These are phyloP conservation scores for Populus simonii DNA, from an alignment of 345 rosid species.

Conservation along the genomic window DNA sequence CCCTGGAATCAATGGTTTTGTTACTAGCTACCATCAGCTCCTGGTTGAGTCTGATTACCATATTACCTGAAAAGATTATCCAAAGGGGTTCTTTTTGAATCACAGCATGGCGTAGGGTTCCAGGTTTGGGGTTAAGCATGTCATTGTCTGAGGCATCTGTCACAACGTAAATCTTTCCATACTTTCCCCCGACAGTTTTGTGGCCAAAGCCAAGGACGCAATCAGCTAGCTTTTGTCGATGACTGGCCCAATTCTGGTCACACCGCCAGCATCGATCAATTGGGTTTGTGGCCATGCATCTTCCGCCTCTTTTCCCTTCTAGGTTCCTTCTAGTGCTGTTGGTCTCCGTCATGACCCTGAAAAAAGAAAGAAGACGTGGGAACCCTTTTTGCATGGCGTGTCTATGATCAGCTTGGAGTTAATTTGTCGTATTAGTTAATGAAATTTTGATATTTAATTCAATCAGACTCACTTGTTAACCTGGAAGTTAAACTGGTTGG, in stretches of 20 bases:
- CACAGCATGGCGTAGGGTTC: slow-evolving; percentile 74
- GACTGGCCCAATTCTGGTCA: slow-evolving; percentile 49
- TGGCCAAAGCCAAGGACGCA: slow-evolving; percentile 73
- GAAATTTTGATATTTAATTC: background rate
- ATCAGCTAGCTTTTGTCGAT: slow-evolving; percentile 50
- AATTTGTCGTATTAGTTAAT: too few species aligned
- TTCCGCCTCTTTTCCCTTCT: slow-evolving; percentile 8
- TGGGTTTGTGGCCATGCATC: slow-evolving; percentile 70
- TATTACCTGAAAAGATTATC: slow-evolving; percentile 61
- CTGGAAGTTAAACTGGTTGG: slow-evolving; percentile 36
- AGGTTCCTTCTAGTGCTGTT: slow-evolving; percentile 55
- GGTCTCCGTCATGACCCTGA: slow-evolving; percentile 21
- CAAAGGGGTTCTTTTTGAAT: slow-evolving; percentile 63
- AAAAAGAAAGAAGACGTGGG: background rate
- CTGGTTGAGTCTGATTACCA: slow-evolving; percentile 57
- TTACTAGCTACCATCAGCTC: slow-evolving; percentile 59
- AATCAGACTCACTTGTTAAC: slow-evolving; percentile 38
- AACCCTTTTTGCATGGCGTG: too few species aligned
- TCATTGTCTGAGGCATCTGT: slow-evolving; percentile 60
- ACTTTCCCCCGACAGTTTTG: slow-evolving; percentile 57
- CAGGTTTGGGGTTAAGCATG: slow-evolving; percentile 55
- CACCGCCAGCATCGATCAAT: slow-evolving; percentile 91
- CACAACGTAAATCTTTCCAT: slow-evolving; percentile 53
- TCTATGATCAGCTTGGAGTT: background rate
- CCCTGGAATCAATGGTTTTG: slow-evolving; percentile 84